phyloP scores from a whole-genome alignment of 2,329 filamentous ascomycete species.

The Chaetomium strumarium region DNA sequence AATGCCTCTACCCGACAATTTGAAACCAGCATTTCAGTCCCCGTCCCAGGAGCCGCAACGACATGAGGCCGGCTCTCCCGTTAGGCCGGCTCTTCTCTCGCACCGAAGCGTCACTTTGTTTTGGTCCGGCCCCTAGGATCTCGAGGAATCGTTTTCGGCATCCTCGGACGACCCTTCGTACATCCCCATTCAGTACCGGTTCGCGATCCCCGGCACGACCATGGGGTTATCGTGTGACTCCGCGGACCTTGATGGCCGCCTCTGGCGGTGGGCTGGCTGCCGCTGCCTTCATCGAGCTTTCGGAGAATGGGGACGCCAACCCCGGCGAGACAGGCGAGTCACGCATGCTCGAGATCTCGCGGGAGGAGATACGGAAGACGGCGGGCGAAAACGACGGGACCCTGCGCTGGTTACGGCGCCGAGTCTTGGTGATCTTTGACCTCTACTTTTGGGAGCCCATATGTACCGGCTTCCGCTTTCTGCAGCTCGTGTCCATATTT shows the following conservation, averaged over 20 bases:
- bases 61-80: conserved; percentile 22
- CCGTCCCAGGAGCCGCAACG: conserved; percentile 13
- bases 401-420: conserved; percentile 51
- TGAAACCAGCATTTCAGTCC: conserved; percentile 1
- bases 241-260: conserved; percentile 15
- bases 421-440: conserved; percentile 62
- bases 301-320: conserved; percentile 47
- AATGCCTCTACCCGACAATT: conserved; percentile 11
- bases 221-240: conserved; percentile 14
- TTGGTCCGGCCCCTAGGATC: not conserved
- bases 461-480: conserved; percentile 78
- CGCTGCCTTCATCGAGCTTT: conserved; percentile 51
- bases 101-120: conserved; percentile 13
- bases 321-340: conserved; percentile 64
- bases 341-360: conserved; percentile 80
- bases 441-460: conserved; percentile 75
- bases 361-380: conserved; percentile 67
- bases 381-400: conserved; percentile 58
- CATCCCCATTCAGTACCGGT: conserved; percentile 2
- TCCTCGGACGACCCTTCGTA: not conserved
- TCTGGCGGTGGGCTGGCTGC: conserved; percentile 44
- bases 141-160: not conserved
- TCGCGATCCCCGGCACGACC: conserved; percentile 1
- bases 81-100: conserved; percentile 20
- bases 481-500: conserved; percentile 83